phyloP scores from a whole-genome alignment of 202 grass and related monocot species.

The Carex sylvatica region DNA sequence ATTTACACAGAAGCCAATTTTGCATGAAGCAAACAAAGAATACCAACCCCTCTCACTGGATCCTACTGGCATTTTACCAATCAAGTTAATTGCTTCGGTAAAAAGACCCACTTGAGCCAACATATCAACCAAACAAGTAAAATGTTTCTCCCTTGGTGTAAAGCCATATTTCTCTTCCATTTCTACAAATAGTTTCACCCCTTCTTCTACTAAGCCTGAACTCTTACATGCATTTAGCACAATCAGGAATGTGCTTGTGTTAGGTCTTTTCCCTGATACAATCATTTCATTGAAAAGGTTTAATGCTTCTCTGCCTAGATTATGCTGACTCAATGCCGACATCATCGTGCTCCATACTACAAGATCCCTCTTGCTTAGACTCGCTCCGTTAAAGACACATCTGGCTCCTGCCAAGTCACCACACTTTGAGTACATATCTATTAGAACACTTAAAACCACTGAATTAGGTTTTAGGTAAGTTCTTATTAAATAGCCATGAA shows the following conservation, averaged over 20 bases:
- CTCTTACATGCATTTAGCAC: conserved; percentile 56
- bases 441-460: conserved; percentile 40
- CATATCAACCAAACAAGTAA: conserved; percentile 55
- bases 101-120: conserved; percentile 32
- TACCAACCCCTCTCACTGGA: conserved; percentile 38
- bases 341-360: conserved; percentile 55
- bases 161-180: conserved; percentile 52
- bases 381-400: conserved; percentile 36
- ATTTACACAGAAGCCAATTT: conserved; percentile 1
- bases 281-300: conserved; percentile 58
- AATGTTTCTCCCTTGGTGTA: conserved; percentile 50
- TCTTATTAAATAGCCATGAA: conserved; percentile 51
- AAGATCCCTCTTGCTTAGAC: conserved; percentile 30
- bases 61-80: conserved; percentile 33
- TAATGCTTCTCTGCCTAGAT: conserved; percentile 35
- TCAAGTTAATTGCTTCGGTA: conserved; percentile 47
- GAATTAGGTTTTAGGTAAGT: conserved; percentile 37
- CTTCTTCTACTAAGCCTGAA: conserved; percentile 49
- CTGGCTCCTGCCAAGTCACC: conserved; percentile 40
- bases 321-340: conserved; percentile 53
- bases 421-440: conserved; percentile 83
- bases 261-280: conserved; percentile 40
- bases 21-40: conserved; percentile 40
- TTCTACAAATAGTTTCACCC: conserved; percentile 53
- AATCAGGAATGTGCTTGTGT: conserved; percentile 45